These are phyloP conservation scores for Geosmithia flava DNA, from an alignment of 2,329 filamentous ascomycete genomes.

Conservation along the genomic window DNA sequence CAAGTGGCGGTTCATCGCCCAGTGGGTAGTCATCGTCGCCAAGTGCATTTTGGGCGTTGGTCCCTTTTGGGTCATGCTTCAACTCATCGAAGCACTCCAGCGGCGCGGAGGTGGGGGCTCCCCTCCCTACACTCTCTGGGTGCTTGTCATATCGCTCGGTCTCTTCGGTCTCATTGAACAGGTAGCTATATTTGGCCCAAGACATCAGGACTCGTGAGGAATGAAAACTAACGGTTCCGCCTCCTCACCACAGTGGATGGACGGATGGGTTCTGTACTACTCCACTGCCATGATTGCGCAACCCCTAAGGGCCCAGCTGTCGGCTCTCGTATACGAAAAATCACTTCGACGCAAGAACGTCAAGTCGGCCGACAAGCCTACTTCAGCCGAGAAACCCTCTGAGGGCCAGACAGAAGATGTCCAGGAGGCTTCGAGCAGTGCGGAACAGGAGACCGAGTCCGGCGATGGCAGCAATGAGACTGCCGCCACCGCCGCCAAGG, in stretches of 20 bases:
- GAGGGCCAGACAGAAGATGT: conserved; percentile 6
- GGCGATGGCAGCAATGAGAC: conserved; percentile 9
- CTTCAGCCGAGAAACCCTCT: conserved; percentile 9
- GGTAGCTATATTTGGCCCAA: conserved; percentile 10
- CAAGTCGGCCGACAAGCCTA: conserved; percentile 37
- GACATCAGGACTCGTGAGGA: background rate
- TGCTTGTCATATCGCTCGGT: conserved; percentile 56
- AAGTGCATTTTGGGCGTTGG: conserved; percentile 50
- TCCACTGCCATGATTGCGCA: conserved; percentile 50
- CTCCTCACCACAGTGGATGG: conserved; percentile 32
- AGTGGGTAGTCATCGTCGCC: conserved; percentile 43
- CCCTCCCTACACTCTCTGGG: conserved; percentile 44
- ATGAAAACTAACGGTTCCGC: background rate
- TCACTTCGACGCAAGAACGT: conserved; percentile 67
- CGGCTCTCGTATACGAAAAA: conserved; percentile 64
- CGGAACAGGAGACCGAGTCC: background rate
- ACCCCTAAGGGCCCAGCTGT: conserved; percentile 57
- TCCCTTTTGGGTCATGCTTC: conserved; percentile 57
- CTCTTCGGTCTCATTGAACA: conserved; percentile 42
- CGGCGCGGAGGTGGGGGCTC: conserved; percentile 28
- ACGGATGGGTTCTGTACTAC: conserved; percentile 56
- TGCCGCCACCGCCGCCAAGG: conserved; percentile 19
- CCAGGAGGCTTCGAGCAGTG: conserved; percentile 8
- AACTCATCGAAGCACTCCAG: conserved; percentile 55
- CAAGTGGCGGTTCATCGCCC: conserved; percentile 38